These are phyloP conservation scores for Tetrapyrgos nigripes DNA, from an alignment of 1,284 basidiomycete species.

Conservation along the genomic window DNA sequence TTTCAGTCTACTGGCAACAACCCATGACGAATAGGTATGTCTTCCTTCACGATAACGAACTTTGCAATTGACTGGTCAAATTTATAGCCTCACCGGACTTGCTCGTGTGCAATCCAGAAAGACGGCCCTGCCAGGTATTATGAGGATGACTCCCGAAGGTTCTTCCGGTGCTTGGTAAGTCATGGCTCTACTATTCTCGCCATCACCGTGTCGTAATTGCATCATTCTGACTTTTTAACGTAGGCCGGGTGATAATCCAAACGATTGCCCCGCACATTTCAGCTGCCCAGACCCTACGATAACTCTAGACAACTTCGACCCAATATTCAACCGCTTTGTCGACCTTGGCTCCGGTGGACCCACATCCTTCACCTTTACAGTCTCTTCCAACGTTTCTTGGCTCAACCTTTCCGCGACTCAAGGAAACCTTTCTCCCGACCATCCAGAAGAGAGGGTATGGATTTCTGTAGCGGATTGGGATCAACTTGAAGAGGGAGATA, in stretches of 20 bases:
- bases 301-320: constrained; percentile 60
- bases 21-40: constrained; percentile 17
- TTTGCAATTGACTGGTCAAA: neutral
- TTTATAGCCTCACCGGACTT: constrained; percentile 58
- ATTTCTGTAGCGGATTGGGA: constrained; percentile 65
- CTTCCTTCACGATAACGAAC: neutral
- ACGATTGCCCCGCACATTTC: constrained; percentile 58
- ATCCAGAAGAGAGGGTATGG: constrained; percentile 62
- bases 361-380: constrained; percentile 60
- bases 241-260: constrained; percentile 68
- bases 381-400: constrained; percentile 59
- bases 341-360: constrained; percentile 71
- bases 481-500: constrained; percentile 47
- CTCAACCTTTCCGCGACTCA: constrained; percentile 50
- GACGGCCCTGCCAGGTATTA: constrained; percentile 61
- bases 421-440: constrained; percentile 55
- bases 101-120: constrained; percentile 63
- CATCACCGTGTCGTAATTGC: neutral
- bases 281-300: constrained; percentile 58
- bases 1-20: constrained; percentile 15
- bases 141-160: constrained; percentile 68
- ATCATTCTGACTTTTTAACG: neutral
- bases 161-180: constrained; percentile 62
- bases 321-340: constrained; percentile 58
- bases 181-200: neutral